Base-by-base conservation (phyloP, 345 rosid species). In the Eutrema heterophyllum region DNA sequence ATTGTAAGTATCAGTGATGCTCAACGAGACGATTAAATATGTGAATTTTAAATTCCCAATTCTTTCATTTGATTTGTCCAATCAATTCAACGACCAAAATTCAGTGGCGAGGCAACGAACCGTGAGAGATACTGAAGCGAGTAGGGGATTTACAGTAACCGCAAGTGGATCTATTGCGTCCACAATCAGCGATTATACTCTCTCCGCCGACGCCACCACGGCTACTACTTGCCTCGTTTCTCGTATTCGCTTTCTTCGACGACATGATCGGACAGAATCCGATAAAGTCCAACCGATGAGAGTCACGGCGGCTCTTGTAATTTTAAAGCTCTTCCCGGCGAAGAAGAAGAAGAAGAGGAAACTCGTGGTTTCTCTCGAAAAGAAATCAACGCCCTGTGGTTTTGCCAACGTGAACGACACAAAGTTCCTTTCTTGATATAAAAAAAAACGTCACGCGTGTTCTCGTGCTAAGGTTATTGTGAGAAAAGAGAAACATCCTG, bases 201-300 rank as follows among this genome's bases (percentile, higher is more conserved):
- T 86, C 80, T 67, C 56, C 75, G 7, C 67, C 70, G 54, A 79
- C 27, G 73, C 70, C 50, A 50, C 58, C 73, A 59, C 57, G 69
- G 70, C 97, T 93, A 27, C 87, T 79, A 83, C 92, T 89, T 1
- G 93, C 96, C 46, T 87, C 91, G 84, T 62, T 85, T 55, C 72
- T 84, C 79, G 73, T 90, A 66, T 72, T 79, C 53, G 74, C 62
- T 75, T 76, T 75, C 78, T 77, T 78, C 66, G 74, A 68, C 41
- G 64, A 52, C 79, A 75, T 75, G 64, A 68, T 62, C 65, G 52
- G 66, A 46, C 56, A 40, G 24, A 48, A 60, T 68, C 62, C 67
- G 67, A 36, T 48, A 29, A 4, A 45, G 55, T 55, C 35, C 39
- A n/a, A 35, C 14, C 62, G 46, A 63, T 52, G 70, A 72, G 8